Percentiles rank a stretch among this genome's conserved stretches.
Conservation (phyloP, 176 grass and related monocot species). For the Hordeum vulgare region DNA sequence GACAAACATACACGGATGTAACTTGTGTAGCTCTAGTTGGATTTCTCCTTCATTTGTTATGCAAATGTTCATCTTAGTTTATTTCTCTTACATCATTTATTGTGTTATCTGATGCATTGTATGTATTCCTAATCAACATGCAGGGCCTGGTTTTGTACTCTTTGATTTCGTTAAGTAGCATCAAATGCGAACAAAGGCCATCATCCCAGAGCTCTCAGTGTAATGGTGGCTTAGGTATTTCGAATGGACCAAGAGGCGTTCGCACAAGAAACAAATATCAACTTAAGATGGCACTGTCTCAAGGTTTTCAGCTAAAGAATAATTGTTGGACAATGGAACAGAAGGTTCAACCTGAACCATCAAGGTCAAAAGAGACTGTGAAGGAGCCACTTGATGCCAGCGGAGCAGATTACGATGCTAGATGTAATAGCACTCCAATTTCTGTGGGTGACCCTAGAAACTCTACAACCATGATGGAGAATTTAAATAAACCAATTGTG, state of each 20-base stretch:
- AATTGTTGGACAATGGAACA: slow-evolving; percentile 28
- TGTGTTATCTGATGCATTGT: slow-evolving; percentile 23
- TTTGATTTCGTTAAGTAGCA: slow-evolving; percentile 19
- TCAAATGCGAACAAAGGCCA: slow-evolving; percentile 20
- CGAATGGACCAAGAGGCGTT: slow-evolving; percentile 28
- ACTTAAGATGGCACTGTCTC: no score
- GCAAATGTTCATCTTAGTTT: not conserved
- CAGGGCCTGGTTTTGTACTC: slow-evolving; percentile 10
- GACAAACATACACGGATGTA: not conserved
- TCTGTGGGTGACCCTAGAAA: slow-evolving; percentile 16
- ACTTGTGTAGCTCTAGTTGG: not conserved
- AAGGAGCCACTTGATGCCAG: slow-evolving; percentile 2
- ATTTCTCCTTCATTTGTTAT: slow-evolving; percentile 1
- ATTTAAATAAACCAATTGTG: slow-evolving; percentile 21
- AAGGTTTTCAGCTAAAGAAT: slow-evolving; percentile 41
- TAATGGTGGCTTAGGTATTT: slow-evolving; percentile 24
- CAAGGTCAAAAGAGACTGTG: slow-evolving; percentile 27
- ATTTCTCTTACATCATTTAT: not conserved
- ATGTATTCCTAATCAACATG: slow-evolving; percentile 22
- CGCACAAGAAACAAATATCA: no score
- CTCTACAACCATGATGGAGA: slow-evolving; percentile 8
- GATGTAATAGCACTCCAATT: slow-evolving; percentile 4
- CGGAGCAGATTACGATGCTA: no score
- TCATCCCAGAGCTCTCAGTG: slow-evolving; percentile 27
- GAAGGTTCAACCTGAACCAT: slow-evolving; percentile 36